Evolutionary conservation across 805 yeast genomes (phyloP).

Genomic region (Candida ipomoeae): DNA sequence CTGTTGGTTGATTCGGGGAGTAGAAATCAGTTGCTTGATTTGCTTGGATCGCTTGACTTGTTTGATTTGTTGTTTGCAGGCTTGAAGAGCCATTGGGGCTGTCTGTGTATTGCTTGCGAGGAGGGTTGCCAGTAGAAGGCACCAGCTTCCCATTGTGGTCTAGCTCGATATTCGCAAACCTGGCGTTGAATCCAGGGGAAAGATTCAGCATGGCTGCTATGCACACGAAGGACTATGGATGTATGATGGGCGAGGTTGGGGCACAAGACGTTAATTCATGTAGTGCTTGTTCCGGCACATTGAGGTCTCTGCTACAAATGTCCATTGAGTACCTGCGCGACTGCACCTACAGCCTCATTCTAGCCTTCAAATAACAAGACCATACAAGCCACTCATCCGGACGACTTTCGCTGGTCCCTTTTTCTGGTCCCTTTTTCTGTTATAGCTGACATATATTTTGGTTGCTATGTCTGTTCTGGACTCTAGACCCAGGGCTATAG

Average conservation of each 20-base stretch:
- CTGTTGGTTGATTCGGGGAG: no score
- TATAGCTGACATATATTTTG: not conserved
- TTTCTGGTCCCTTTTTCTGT: not conserved
- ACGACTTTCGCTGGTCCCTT: not conserved
- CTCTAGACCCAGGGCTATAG: constrained; percentile 5
- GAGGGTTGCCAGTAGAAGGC: not conserved
- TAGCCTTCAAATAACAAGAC: not conserved
- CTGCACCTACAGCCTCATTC: not conserved
- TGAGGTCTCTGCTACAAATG: not conserved
- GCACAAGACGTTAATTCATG: constrained; percentile 3
- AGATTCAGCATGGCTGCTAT: constrained; percentile 11
- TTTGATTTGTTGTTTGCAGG: constrained; percentile 14
- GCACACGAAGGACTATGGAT: not conserved
- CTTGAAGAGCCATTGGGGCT: constrained; percentile 14
- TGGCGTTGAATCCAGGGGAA: constrained; percentile 27
- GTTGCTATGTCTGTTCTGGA: not conserved
- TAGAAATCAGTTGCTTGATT: not conserved
- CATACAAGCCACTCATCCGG: not conserved
- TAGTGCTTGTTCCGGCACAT: constrained; percentile 4
- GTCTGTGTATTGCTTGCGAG: constrained; percentile 12
- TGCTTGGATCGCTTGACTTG: not conserved
- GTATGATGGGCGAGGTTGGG: not conserved
- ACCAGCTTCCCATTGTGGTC: constrained; percentile 5
- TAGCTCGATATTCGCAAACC: constrained; percentile 30
- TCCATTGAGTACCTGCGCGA: constrained; percentile 2